Evolutionary conservation across 768 basidiomycete genomes (phyloP), one percentile per base, ranked within the genome.

Genomic region (Candolleomyces efflorescens): DNA sequence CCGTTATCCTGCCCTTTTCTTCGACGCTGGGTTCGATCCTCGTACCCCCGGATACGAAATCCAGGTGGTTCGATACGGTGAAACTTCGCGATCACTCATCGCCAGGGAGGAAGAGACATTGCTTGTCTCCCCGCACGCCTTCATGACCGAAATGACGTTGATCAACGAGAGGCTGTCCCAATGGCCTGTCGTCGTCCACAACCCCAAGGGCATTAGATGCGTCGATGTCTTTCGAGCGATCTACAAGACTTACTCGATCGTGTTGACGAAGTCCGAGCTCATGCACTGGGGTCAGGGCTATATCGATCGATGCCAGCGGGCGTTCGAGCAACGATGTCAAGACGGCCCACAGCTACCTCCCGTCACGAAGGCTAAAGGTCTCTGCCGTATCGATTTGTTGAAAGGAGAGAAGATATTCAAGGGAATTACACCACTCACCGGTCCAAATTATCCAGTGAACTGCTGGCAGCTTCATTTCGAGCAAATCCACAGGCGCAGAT

Each of bases 201-300:
- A 77, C 38, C 51, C 69, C 20, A 67, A 67, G 43, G 79, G 79
- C 12, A 72, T 87, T 55, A 70, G 78, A 13, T 80, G 83, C 62
- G 74, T 80, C 22, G 85, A 88, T 53, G 76, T 89, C 36, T 84
- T 86, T 64, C 67, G 78, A 54, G 80, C 77, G 10, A 84, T 89
- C 24, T 78, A 82, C 63, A 74, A 79, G 44, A 69, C 75, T 5
- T 82, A 79, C 59, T 67, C 76, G 48, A 67, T 71, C 38, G 73
- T 71, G 7, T 69, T 87, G 65, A 78, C 78, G 1, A 62, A 64
- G 22, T 71, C 75, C 36, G 84, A 87, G 58, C 61, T 67, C 20
- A 61, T 56, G 27, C 38, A 59, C 9, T 45, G 69, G n/a, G 69
- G 69, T 22, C 48, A 60, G 5, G 65, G 63, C 32, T 73, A 71